A percentile compares a stretch with the other conserved stretches of the same genome.
These are phyloP conservation scores for Parastagonospora nodorum DNA, from an alignment of 2,329 filamentous ascomycete species.

Conservation along the genomic window DNA sequence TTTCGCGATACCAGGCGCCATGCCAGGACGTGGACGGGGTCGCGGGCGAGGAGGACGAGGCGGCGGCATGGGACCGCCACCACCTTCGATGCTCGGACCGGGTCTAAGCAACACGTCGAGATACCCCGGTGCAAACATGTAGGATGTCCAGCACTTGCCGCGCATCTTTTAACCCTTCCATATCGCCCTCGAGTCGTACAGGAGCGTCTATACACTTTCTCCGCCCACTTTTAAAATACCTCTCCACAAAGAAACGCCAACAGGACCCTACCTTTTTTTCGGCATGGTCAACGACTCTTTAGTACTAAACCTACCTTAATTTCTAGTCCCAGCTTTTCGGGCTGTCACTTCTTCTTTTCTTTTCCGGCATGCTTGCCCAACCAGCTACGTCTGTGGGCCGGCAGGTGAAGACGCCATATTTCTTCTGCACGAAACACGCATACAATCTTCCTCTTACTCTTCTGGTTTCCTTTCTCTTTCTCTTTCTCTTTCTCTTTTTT, in stretches of 20 bases:
- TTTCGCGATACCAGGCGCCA: slow-evolving; percentile 69
- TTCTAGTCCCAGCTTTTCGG: background rate
- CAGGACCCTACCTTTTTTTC: background rate
- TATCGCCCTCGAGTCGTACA: no score
- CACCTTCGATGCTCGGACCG: slow-evolving; percentile 26
- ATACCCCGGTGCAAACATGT: slow-evolving; percentile 42
- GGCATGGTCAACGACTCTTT: background rate
- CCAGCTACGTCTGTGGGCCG: background rate
- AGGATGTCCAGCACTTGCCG: slow-evolving; percentile 11
- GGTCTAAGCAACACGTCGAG: slow-evolving; percentile 38
- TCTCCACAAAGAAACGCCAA: background rate
- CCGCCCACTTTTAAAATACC: no score
- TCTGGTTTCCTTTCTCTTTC: background rate
- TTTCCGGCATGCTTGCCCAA: background rate
- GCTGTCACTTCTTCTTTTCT: background rate
- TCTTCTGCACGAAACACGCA: background rate
- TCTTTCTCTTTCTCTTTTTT: background rate
- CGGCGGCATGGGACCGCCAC: slow-evolving; percentile 32
- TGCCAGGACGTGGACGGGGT: slow-evolving; percentile 36
- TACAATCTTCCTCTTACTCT: background rate
- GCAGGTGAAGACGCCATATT: no score
- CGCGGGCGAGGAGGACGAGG: slow-evolving; percentile 37
- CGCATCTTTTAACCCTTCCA: no score
- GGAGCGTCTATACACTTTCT: no score
- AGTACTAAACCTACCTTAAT: background rate